Evolutionary conservation across 1,284 basidiomycete genomes (phyloP).

Genomic region (Pseudozyma thailandica): DNA sequence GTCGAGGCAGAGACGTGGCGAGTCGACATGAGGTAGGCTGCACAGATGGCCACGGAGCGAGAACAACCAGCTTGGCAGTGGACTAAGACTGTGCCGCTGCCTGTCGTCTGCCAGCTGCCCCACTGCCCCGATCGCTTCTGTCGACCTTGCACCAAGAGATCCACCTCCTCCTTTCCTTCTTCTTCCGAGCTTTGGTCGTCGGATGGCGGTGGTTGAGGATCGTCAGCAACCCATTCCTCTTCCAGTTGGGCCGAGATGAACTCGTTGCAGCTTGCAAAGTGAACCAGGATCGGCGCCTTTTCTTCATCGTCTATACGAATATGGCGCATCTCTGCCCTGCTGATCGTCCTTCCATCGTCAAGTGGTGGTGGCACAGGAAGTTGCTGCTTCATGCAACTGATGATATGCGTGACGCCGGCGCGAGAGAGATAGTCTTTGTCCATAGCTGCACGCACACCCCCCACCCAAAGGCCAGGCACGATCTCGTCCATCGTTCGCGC

Average conservation of each 20-base stretch:
- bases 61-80: conserved; percentile 69
- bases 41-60: conserved; percentile 65
- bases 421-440: conserved; percentile 51
- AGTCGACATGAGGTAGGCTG: conserved; percentile 68
- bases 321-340: conserved; percentile 57
- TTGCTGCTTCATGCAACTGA: conserved; percentile 58
- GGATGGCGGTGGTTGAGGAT: neutral
- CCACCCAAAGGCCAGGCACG: conserved; percentile 60
- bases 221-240: conserved; percentile 49
- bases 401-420: conserved; percentile 57
- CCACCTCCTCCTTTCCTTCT: conserved; percentile 10
- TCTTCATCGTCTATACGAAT: conserved; percentile 68
- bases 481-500: conserved; percentile 64
- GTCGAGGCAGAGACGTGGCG: conserved; percentile 56
- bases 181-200: neutral
- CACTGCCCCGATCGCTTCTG: conserved; percentile 37
- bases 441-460: conserved; percentile 56
- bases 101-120: conserved; percentile 53
- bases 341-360: conserved; percentile 42
- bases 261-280: conserved; percentile 62
- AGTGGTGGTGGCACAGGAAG: conserved; percentile 45
- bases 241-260: conserved; percentile 61
- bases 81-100: conserved; percentile 65
- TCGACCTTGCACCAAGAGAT: conserved; percentile 33
- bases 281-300: conserved; percentile 66